Percentiles rank a stretch among this genome's conserved stretches.
Evolutionary conservation across 768 basidiomycete species (phyloP).

Genomic region (Tulasnella sp.): DNA sequence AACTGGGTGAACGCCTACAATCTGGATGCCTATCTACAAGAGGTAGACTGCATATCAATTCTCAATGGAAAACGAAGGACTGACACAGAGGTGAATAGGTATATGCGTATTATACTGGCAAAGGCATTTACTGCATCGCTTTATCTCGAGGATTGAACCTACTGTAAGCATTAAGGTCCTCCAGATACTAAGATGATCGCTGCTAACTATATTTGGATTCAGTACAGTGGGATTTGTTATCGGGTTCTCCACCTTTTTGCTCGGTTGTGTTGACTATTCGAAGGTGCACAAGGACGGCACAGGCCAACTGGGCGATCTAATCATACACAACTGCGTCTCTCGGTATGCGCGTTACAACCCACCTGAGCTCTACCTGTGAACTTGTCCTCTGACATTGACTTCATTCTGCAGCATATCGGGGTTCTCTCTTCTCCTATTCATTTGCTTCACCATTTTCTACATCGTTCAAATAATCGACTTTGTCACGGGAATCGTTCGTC

Average conservation of each 20-base stretch:
- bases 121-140: constrained; percentile 92
- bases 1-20: constrained; percentile 99
- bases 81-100: constrained; percentile 21
- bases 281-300: constrained; percentile 55
- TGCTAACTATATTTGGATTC: constrained; percentile 11
- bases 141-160: constrained; percentile 86
- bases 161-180: constrained; percentile 54
- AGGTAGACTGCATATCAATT: constrained; percentile 36
- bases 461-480: constrained; percentile 79
- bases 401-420: constrained; percentile 56
- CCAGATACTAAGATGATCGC: not conserved
- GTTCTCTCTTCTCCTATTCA: constrained; percentile 66
- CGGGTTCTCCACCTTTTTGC: constrained; percentile 90
- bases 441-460: constrained; percentile 81
- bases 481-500: constrained; percentile 55
- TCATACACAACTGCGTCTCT: constrained; percentile 74
- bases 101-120: constrained; percentile 92
- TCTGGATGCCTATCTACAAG: constrained; percentile 88
- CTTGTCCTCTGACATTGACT: constrained; percentile 8
- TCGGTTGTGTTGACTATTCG: constrained; percentile 91
- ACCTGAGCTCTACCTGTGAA: not conserved
- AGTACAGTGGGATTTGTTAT: constrained; percentile 98
- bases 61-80: not conserved
- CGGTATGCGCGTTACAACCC: constrained; percentile 35
- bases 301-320: constrained; percentile 62